Percentiles rank a stretch among this genome's conserved stretches.
Evolutionary conservation across 2,329 filamentous ascomycete genomes (phyloP).

Genomic region (Chrysoporthe deuterocubensis): DNA sequence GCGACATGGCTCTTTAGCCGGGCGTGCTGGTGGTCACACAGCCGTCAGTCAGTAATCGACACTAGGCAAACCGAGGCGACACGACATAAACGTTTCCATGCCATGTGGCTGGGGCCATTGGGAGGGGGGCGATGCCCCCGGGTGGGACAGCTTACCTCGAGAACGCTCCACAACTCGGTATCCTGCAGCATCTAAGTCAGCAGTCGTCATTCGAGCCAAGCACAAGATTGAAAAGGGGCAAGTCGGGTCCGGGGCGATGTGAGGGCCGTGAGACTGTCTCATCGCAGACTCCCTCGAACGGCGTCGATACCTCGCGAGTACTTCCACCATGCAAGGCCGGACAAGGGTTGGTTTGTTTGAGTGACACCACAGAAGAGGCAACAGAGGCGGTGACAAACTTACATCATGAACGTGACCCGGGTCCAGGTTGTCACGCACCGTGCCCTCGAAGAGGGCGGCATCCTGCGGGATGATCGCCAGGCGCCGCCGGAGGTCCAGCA

Average conservation of each 20-base stretch:
- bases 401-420: constrained; percentile 87
- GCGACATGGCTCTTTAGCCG: constrained; percentile 88
- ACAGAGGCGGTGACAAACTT: constrained; percentile 17
- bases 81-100: constrained; percentile 28
- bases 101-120: constrained; percentile 30
- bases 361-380: neutral
- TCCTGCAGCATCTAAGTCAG: constrained; percentile 51
- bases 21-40: constrained; percentile 66
- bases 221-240: constrained; percentile 14
- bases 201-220: constrained; percentile 19
- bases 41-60: constrained; percentile 31
- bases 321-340: neutral
- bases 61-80: constrained; percentile 42
- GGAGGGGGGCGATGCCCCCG: constrained; percentile 20
- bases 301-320: neutral
- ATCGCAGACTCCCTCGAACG: neutral
- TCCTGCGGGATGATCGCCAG: constrained; percentile 98
- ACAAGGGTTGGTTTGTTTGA: neutral
- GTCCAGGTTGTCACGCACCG: constrained; percentile 90
- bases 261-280: neutral
- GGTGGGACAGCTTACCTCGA: constrained; percentile 65
- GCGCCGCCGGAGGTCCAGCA: constrained; percentile 85
- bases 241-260: constrained; percentile 6
- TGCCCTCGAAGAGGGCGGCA: constrained; percentile 78
- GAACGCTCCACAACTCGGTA: constrained; percentile 93